phyloP scores from a whole-genome alignment of 2,329 filamentous ascomycete genomes.

The Apiospora sp. region DNA sequence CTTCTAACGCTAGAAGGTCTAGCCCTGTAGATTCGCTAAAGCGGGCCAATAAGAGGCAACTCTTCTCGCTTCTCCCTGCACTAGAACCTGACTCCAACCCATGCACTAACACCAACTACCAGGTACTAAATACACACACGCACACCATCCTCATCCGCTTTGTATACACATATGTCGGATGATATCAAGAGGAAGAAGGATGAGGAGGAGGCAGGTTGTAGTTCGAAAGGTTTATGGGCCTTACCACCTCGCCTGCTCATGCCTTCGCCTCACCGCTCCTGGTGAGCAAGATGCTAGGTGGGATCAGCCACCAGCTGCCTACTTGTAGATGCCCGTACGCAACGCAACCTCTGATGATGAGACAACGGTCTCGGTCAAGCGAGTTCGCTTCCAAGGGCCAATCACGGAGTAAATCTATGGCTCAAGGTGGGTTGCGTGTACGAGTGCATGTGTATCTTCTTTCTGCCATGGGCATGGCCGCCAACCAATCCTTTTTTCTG shows the following conservation, averaged over 20 bases:
- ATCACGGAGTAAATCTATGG: not conserved
- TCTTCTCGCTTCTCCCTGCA: constrained; percentile 22
- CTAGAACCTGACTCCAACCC: not conserved
- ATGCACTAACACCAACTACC: not conserved
- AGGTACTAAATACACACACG: not conserved
- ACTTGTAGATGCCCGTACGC: not conserved
- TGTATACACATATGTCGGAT: not conserved
- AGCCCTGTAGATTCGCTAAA: constrained; percentile 22
- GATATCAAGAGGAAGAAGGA: not conserved
- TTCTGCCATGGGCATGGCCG: not conserved
- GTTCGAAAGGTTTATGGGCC: not conserved
- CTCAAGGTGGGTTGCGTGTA: not conserved
- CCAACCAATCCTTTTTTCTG: not conserved
- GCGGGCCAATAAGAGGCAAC: not conserved
- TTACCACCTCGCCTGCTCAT: not conserved
- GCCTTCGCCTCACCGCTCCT: not conserved
- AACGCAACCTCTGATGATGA: not conserved
- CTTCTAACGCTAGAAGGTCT: not conserved
- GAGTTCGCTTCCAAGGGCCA: constrained; percentile 16
- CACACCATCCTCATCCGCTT: constrained; percentile 1
- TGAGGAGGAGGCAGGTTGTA: not conserved
- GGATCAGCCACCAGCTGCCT: not conserved
- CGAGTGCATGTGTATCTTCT: not conserved
- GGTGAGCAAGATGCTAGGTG: not conserved
- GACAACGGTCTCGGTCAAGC: not conserved